A percentile compares a stretch with the other conserved stretches of the same genome.
These are phyloP conservation scores for Eucalyptus guilfoylei DNA, from an alignment of 345 rosid species.

Conservation along the genomic window DNA sequence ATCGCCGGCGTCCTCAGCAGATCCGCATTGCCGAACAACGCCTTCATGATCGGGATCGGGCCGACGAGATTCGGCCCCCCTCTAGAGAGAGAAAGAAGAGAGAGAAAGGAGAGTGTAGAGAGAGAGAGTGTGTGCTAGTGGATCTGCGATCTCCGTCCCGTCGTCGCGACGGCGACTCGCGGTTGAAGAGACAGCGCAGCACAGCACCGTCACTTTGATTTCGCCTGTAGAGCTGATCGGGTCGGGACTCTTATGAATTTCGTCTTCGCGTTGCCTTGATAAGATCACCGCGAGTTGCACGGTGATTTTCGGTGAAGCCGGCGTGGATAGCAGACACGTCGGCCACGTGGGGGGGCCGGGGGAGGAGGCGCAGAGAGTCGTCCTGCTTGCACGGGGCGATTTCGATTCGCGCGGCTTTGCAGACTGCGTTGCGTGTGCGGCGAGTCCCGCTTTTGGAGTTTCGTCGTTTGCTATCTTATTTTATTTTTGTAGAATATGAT, in stretches of 20 bases:
- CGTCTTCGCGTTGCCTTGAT: background rate
- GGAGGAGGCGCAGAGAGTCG: background rate
- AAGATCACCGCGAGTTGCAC: background rate
- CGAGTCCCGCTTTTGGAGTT: background rate
- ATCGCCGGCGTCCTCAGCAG: constrained; percentile 21
- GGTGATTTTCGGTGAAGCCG: background rate
- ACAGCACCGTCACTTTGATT: background rate
- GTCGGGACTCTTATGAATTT: no score
- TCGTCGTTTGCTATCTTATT: background rate
- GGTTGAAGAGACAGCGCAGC: background rate
- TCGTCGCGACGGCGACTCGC: background rate
- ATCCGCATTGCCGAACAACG: constrained; percentile 11
- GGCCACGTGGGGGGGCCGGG: background rate
- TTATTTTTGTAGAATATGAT: background rate
- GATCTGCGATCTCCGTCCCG: background rate
- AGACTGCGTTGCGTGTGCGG: background rate
- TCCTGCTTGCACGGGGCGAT: background rate
- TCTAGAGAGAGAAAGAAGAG: background rate
- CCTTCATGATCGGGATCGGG: constrained; percentile 27
- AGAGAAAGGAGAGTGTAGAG: background rate
- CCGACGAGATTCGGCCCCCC: background rate
- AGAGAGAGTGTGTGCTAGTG: background rate
- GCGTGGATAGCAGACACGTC: background rate
- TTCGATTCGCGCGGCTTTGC: background rate
- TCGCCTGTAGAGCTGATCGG: no score